Conservation (phyloP, 306 rosid genomes). For the Ammopiptanthus mongolicus region DNA sequence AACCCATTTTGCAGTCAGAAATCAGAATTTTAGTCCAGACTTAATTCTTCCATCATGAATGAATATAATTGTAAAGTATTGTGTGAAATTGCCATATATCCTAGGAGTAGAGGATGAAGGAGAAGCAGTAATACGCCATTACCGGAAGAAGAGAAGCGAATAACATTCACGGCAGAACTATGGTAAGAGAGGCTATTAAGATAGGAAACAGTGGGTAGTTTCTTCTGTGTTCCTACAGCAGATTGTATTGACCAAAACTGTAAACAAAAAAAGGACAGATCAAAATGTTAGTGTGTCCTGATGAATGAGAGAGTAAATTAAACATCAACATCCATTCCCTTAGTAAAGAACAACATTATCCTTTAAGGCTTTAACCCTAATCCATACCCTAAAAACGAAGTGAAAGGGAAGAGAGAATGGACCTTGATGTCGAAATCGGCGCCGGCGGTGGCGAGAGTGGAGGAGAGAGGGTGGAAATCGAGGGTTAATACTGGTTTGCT, state of each 20-base stretch:
- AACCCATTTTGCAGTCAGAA: neutral
- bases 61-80: neutral
- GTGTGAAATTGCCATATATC: neutral
- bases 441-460: constrained; percentile 90
- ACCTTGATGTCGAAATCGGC: constrained; percentile 70
- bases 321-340: neutral
- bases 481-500: constrained; percentile 74
- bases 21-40: neutral
- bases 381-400: neutral
- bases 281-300: constrained; percentile 13
- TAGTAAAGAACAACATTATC: neutral
- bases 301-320: neutral
- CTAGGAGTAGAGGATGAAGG: neutral
- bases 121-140: neutral
- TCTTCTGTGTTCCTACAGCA: constrained; percentile 47
- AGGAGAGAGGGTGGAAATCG: constrained; percentile 71
- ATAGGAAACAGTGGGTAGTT: constrained; percentile 63
- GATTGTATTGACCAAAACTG: constrained; percentile 76
- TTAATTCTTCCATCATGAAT: neutral
- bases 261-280: neutral
- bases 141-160: constrained; percentile 89
- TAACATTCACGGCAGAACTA: constrained; percentile 70
- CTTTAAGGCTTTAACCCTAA: no score
- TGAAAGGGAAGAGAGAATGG: no score
- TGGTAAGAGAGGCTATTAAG: constrained; percentile 66